phyloP scores from a whole-genome alignment of 2,329 filamentous ascomycete species.

The Tolypocladium ophioglossoides region DNA sequence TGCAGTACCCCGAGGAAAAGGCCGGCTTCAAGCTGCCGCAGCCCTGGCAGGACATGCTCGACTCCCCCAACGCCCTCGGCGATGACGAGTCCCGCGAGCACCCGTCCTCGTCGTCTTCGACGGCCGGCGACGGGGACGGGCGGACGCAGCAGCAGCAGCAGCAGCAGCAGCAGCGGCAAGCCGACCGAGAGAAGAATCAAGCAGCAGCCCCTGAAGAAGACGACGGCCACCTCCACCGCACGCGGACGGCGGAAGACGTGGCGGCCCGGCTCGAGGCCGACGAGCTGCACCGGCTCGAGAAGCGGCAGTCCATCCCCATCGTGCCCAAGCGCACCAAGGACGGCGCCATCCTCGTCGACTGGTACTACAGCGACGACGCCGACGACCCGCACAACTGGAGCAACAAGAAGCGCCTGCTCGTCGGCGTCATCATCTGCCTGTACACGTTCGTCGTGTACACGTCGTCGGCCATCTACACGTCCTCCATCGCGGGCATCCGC shows the following conservation, averaged over 20 bases:
- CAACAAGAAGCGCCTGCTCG: constrained; percentile 26
- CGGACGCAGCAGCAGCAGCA: neutral
- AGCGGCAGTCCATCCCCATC: constrained; percentile 36
- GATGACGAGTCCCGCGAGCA: constrained; percentile 3
- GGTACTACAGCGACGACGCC: constrained; percentile 43
- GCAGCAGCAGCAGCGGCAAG: neutral
- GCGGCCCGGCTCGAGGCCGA: constrained; percentile 14
- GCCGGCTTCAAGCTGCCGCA: constrained; percentile 41
- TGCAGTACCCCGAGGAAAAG: constrained; percentile 51
- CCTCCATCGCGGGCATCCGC: constrained; percentile 36
- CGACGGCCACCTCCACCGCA: constrained; percentile 9
- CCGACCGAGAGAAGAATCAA: neutral
- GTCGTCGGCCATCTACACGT: constrained; percentile 35
- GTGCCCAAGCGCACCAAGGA: constrained; percentile 37
- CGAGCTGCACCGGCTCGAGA: constrained; percentile 24
- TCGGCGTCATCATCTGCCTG: constrained; percentile 36
- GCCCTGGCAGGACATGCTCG: constrained; percentile 23
- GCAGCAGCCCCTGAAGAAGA: neutral
- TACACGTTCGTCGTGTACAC: constrained; percentile 53
- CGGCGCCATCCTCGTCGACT: constrained; percentile 41
- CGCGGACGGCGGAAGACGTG: constrained; percentile 12
- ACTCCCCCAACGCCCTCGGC: constrained; percentile 15
- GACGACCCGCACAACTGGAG: constrained; percentile 48
- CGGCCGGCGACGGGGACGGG: neutral
- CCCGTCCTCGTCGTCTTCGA: constrained; percentile 2